phyloP scores from a whole-genome alignment of 106 monocot genomes.

The Alisma plantagoaquatica region DNA sequence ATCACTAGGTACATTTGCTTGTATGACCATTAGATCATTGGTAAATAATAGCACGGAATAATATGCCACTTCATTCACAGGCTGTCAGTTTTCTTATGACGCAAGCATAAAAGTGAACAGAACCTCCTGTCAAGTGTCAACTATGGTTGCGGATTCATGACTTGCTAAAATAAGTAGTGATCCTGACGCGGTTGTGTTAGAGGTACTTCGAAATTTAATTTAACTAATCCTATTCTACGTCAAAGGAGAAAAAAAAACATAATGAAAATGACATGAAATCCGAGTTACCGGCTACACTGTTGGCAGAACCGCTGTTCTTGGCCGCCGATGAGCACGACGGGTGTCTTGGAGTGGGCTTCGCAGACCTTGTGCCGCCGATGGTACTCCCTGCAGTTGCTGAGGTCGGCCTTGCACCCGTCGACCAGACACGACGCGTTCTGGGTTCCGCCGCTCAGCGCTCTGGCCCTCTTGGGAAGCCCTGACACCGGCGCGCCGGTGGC shows the following conservation, averaged over 20 bases:
- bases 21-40: no score
- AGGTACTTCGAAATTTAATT: no score
- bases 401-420: constrained; percentile 51
- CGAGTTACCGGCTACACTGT: constrained; percentile 67
- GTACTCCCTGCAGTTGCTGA: constrained; percentile 64
- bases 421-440: constrained; percentile 32
- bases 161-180: no score
- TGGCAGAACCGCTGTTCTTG: constrained; percentile 69
- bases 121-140: no score
- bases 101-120: no score
- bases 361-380: constrained; percentile 73
- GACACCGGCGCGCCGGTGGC: constrained; percentile 2
- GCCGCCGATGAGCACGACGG: constrained; percentile 44
- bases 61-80: no score
- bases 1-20: no score
- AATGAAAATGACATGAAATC: neutral
- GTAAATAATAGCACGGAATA: no score
- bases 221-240: no score
- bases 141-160: no score
- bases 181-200: no score
- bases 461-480: constrained; percentile 30
- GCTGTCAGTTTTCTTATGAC: no score
- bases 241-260: neutral
- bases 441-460: constrained; percentile 7
- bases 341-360: constrained; percentile 68